These are phyloP conservation scores for Xylariaceae sp. DNA, from an alignment of 2,329 filamentous ascomycete genomes.

Conservation along the genomic window DNA sequence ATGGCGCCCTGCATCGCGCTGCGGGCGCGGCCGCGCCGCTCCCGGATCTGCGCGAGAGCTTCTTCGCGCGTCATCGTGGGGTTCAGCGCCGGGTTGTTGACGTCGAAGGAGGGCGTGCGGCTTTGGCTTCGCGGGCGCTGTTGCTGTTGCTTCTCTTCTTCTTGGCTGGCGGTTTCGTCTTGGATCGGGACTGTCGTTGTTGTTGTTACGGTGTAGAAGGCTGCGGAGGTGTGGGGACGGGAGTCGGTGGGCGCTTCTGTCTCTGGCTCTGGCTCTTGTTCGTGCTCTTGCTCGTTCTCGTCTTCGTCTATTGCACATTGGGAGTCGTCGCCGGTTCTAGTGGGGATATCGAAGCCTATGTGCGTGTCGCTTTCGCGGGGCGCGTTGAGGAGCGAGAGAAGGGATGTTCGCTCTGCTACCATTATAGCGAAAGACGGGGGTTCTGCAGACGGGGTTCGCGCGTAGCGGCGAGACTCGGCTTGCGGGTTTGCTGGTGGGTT, in stretches of 20 bases:
- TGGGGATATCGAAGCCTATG: slow-evolving; percentile 40
- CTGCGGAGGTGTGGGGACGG: slow-evolving; percentile 44
- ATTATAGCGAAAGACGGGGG: slow-evolving; percentile 56
- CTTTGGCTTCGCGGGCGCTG: not conserved
- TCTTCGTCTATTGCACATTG: slow-evolving; percentile 5
- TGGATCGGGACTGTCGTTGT: slow-evolving; percentile 52
- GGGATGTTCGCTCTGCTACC: slow-evolving; percentile 51
- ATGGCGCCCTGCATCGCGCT: slow-evolving; percentile 61
- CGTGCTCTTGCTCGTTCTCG: not conserved
- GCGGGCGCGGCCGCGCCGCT: slow-evolving; percentile 65
- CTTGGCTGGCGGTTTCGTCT: slow-evolving; percentile 38
- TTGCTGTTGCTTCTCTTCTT: not conserved
- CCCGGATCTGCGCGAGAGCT: slow-evolving; percentile 69
- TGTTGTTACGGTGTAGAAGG: slow-evolving; percentile 46
- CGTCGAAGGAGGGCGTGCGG: slow-evolving; percentile 45
- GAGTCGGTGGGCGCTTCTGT: slow-evolving; percentile 14
- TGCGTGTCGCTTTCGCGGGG: slow-evolving; percentile 42
- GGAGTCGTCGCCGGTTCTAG: slow-evolving; percentile 34
- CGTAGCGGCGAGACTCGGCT: slow-evolving; percentile 41
- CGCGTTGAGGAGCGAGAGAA: slow-evolving; percentile 58
- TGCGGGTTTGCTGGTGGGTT: slow-evolving; percentile 29
- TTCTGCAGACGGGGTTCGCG: slow-evolving; percentile 59
- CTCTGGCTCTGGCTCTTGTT: slow-evolving; percentile 1
- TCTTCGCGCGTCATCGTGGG: slow-evolving; percentile 69
- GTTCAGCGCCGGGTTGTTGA: slow-evolving; percentile 55